Base-by-base conservation (phyloP, 306 rosid species). In the Prosopis cineraria region DNA sequence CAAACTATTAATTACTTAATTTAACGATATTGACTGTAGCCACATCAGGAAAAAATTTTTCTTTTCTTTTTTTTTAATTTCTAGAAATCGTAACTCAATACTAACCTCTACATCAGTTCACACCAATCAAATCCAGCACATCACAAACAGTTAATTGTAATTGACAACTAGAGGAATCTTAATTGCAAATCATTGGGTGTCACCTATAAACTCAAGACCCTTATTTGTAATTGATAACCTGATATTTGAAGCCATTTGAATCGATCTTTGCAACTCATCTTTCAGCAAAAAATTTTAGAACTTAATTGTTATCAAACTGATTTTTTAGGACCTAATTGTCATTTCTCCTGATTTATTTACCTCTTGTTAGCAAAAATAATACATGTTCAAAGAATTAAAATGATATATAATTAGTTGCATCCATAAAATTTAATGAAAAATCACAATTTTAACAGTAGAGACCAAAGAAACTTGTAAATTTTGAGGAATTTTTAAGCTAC, bases 121-220 rank as follows among this genome's bases (percentile, higher is more conserved):
- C 55, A 71, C n/a, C 48, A 58, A 25, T 78, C 30, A 59, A 70
- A 20, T 31, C 8, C 68, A 43, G 44, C 37, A 10, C 37, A 24
- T 16, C 7, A 53, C 20, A 37, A 27, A 10, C 9, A 33, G 10
- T 19, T 17, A n/a, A n/a, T 30, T 44, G 44, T 33, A 27, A 31
- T 56, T 33, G 25, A 5, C 67, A 78, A 72, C 17, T 33, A 55
- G n/a, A n/a, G n/a, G n/a, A n/a, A n/a, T n/a, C n/a, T n/a, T n/a
- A n/a, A n/a, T n/a, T n/a, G n/a, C n/a, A n/a, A n/a, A n/a, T n/a
- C n/a, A n/a, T n/a, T n/a, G n/a, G n/a, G n/a, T n/a, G n/a, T n/a
- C n/a, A n/a, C n/a, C n/a, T n/a, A n/a, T n/a, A n/a, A n/a, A n/a
- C n/a, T n/a, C n/a, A n/a, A n/a, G n/a, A n/a, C n/a, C n/a, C n/a